Base-by-base conservation (phyloP, 805 yeast species). In the Candida railenensis region DNA sequence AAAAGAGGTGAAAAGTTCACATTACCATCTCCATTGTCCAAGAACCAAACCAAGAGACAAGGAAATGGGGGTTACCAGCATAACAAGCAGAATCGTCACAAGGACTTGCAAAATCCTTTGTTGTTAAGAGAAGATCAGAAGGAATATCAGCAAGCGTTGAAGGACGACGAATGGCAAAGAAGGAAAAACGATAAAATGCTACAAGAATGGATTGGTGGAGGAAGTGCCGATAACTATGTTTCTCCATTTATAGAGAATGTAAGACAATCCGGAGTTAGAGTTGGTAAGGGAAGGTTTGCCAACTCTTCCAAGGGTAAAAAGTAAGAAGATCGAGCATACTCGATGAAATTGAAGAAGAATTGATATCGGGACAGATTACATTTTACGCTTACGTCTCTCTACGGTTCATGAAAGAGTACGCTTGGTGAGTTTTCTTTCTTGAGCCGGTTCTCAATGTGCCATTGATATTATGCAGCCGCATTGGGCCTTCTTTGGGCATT, bases 141-240 rank as follows among this genome's bases (percentile, higher is more conserved):
- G 58, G 99, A 94, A 66, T 94, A 94, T 65, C 81, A 82, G 53
- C 83, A 86, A 63, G 96, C 96, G 1, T 62, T 92, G 49, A 90
- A 90, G 62, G 85, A 88, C 57, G 95, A 91, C 45, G 83, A 84
- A 38, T 89, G 97, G 95, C 85, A 83, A 55, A 80, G 87, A 58
- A 78, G 87, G 57, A 87, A 88, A 57, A 89, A 88, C 57, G 97
- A 91, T 58, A 91, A 91, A 63, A 73, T 87, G 47, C 70, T 90
- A 52, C 83, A 85, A 54, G 89, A 89, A 57, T 94, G 95, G 85
- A 83, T 91, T 43, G 97, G 97, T 15, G 96, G 96, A n/a, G 94
- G 94, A 4, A 82, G 90, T 45, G 91, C 97, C 45, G 88, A 86
- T 66, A 87, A 87, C 56, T 82, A 83, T 54, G 82, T 87, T 43